A percentile compares a stretch with the other conserved stretches of the same genome.
phyloP scores from a whole-genome alignment of 345 rosid species.

The Linum lewisii region DNA sequence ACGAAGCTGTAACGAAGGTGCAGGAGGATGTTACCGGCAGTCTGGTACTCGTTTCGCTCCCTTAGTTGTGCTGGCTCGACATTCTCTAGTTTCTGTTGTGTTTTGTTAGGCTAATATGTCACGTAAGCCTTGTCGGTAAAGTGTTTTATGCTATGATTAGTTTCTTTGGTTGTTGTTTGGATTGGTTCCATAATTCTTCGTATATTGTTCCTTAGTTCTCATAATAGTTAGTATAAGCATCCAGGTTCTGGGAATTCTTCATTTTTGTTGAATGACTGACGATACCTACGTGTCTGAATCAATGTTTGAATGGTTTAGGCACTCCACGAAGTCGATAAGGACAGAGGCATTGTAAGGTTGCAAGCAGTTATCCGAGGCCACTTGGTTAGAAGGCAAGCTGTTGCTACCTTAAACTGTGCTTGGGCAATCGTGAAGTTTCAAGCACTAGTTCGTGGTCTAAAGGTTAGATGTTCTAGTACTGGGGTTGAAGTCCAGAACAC shows the following conservation, averaged over 20 bases:
- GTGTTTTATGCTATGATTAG: not conserved
- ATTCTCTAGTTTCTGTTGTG: not conserved
- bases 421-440: conserved; percentile 60
- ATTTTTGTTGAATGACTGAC: too few relatives aligned
- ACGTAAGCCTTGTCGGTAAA: too few relatives aligned
- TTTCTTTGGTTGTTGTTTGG: not conserved
- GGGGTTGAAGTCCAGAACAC: conserved; percentile 28
- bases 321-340: conserved; percentile 40
- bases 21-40: conserved; percentile 71
- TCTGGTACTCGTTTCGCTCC: conserved; percentile 36
- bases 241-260: not conserved
- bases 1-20: conserved; percentile 50
- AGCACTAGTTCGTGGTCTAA: conserved; percentile 46
- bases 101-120: too few relatives aligned
- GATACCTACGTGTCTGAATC: too few relatives aligned
- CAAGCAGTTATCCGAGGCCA: conserved; percentile 76
- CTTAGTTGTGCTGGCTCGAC: not conserved
- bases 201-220: too few relatives aligned
- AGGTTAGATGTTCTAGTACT: conserved; percentile 34
- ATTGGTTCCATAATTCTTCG: not conserved
- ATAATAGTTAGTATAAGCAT: too few relatives aligned
- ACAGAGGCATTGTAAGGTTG: conserved; percentile 50
- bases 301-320: conserved; percentile 27
- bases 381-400: conserved; percentile 79
- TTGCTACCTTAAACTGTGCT: conserved; percentile 55